Evolutionary conservation across 306 rosid genomes (phyloP).

Genomic region (Benincasa hispida): DNA sequence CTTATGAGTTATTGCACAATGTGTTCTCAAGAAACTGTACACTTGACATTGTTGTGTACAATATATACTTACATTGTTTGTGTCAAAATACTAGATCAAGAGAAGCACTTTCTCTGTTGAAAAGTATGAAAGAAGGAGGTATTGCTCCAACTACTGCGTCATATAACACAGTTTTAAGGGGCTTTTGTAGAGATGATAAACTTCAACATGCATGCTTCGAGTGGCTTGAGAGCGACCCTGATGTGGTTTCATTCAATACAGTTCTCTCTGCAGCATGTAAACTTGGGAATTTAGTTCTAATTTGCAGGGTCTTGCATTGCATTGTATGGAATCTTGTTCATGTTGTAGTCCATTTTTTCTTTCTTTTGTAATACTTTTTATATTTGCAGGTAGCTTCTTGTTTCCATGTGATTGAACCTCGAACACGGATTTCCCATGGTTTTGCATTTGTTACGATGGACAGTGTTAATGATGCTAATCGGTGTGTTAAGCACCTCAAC

Average conservation of each 20-base stretch:
- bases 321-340: constrained; percentile 10
- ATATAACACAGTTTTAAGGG: constrained; percentile 30
- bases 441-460: constrained; percentile 95
- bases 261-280: constrained; percentile 32
- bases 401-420: constrained; percentile 93
- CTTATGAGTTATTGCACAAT: constrained; percentile 14
- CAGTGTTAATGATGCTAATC: constrained; percentile 58
- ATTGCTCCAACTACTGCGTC: constrained; percentile 25
- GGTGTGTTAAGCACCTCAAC: constrained; percentile 85
- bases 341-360: background rate
- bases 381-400: constrained; percentile 80
- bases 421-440: constrained; percentile 81
- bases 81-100: constrained; percentile 22
- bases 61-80: too few species aligned
- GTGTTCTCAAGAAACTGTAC: constrained; percentile 15
- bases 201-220: constrained; percentile 21
- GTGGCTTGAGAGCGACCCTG: constrained; percentile 25
- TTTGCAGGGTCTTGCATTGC: constrained; percentile 14
- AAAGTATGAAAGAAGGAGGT: constrained; percentile 20
- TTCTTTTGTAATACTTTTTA: background rate
- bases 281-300: constrained; percentile 15
- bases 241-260: constrained; percentile 27
- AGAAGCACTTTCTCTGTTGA: constrained; percentile 23
- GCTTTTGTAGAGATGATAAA: constrained; percentile 18
- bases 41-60: too few species aligned